A percentile compares a stretch with the other conserved stretches of the same genome.
Conservation (phyloP, 2,329 filamentous ascomycete species). For the Neofusicoccum ribis region DNA sequence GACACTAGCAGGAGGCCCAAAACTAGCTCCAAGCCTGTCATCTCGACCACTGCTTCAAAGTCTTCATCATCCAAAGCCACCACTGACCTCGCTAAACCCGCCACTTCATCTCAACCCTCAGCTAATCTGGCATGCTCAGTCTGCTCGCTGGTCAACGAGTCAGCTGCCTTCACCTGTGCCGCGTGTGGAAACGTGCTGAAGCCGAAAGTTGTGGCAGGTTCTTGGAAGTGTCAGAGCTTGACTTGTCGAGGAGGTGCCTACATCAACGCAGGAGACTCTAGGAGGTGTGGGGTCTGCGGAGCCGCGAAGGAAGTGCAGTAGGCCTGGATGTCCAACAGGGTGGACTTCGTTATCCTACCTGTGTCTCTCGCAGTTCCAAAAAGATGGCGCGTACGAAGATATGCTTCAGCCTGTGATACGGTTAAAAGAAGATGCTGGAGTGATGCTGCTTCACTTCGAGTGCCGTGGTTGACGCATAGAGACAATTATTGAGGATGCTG, state of each 20-base stretch:
- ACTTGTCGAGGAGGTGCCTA: slow-evolving; percentile 61
- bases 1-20: neutral
- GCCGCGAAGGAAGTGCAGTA: slow-evolving; percentile 23
- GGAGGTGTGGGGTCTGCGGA: slow-evolving; percentile 70
- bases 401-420: too few relatives aligned
- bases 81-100: neutral
- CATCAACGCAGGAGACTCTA: slow-evolving; percentile 68
- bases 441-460: too few relatives aligned
- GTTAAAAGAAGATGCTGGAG: neutral
- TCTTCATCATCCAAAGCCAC: neutral
- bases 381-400: too few relatives aligned
- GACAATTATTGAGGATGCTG: too few relatives aligned
- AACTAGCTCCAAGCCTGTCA: neutral
- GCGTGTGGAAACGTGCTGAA: slow-evolving; percentile 72
- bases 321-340: too few relatives aligned
- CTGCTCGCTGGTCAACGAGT: slow-evolving; percentile 68
- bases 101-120: neutral
- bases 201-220: slow-evolving; percentile 50
- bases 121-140: slow-evolving; percentile 51
- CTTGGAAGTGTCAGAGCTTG: slow-evolving; percentile 65
- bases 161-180: slow-evolving; percentile 58
- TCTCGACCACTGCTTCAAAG: neutral
- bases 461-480: too few relatives aligned
- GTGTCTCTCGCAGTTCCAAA: too few relatives aligned
- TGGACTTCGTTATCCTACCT: too few relatives aligned